These are phyloP conservation scores for Acrocalymma vagum DNA, from an alignment of 2,329 filamentous ascomycete species.

Conservation along the genomic window DNA sequence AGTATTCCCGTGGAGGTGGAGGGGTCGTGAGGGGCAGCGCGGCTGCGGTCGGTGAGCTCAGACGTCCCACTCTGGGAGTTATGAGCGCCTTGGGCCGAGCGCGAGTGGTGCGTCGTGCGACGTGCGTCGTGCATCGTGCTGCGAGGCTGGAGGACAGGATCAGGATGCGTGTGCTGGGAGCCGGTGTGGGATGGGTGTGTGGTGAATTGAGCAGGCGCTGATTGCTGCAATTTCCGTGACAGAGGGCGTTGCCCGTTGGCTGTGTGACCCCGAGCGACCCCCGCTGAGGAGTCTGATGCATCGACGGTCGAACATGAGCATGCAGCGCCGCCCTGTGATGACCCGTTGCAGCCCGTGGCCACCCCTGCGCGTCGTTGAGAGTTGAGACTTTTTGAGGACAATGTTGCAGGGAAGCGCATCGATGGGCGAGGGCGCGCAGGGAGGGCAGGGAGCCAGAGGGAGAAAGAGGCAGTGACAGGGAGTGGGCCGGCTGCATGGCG, in stretches of 20 bases:
- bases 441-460: conserved; percentile 6
- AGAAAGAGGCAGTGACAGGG: no score
- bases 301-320: conserved; percentile 6
- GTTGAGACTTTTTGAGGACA: no score
- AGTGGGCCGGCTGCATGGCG: conserved; percentile 25
- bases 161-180: conserved; percentile 21
- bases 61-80: conserved; percentile 12
- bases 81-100: conserved; percentile 2
- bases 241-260: conserved; percentile 40
- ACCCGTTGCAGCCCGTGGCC: no score
- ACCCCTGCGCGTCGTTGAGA: no score
- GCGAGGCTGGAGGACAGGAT: conserved; percentile 31
- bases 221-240: conserved; percentile 45
- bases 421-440: not conserved
- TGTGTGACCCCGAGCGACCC: no score
- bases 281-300: no score
- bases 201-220: conserved; percentile 28
- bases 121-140: no score
- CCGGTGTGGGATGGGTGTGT: conserved; percentile 24
- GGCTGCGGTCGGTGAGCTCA: conserved; percentile 25
- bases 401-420: no score
- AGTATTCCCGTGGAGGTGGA: conserved; percentile 19
- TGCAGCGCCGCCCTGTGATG: conserved; percentile 9
- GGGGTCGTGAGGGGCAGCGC: conserved; percentile 22
- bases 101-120: not conserved